A percentile compares a stretch with the other conserved stretches of the same genome.
Conservation (phyloP, 768 basidiomycete genomes). For the Xanthoconium stramineum region DNA sequence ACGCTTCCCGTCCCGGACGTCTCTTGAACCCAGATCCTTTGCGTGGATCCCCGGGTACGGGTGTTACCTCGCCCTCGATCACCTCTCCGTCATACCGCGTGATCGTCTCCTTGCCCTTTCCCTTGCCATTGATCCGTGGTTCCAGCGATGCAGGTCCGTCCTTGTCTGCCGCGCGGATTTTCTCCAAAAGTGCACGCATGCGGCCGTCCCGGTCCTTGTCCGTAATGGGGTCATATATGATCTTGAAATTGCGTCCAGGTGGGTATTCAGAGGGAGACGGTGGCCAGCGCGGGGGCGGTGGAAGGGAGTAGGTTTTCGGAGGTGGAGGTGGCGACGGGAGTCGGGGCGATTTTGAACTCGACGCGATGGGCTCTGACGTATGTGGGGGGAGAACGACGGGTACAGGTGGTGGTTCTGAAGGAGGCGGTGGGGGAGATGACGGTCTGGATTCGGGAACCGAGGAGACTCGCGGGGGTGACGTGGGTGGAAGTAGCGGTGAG, state of each 20-base stretch:
- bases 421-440: constrained; percentile 26
- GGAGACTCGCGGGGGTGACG: constrained; percentile 23
- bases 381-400: constrained; percentile 25
- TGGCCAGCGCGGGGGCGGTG: constrained; percentile 52
- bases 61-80: constrained; percentile 40
- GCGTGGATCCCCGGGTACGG: constrained; percentile 53
- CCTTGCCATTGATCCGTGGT: constrained; percentile 56
- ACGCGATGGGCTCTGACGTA: constrained; percentile 28
- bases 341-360: constrained; percentile 20
- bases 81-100: constrained; percentile 55
- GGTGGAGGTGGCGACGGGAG: constrained; percentile 15
- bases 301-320: constrained; percentile 38
- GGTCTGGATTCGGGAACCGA: constrained; percentile 28
- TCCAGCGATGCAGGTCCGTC: constrained; percentile 23
- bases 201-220: constrained; percentile 46
- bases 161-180: constrained; percentile 35
- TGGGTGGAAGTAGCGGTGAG: constrained; percentile 24
- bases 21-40: constrained; percentile 37
- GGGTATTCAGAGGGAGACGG: constrained; percentile 51
- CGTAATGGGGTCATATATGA: constrained; percentile 59
- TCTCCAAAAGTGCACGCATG: constrained; percentile 40
- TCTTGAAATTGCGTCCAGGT: constrained; percentile 49
- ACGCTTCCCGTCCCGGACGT: constrained; percentile 35
- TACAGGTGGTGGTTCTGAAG: constrained; percentile 15
- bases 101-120: constrained; percentile 59